Percentiles rank a stretch among this genome's conserved stretches.
phyloP scores from a whole-genome alignment of 202 grass and related monocot species.

The Elaeis oleifera region DNA sequence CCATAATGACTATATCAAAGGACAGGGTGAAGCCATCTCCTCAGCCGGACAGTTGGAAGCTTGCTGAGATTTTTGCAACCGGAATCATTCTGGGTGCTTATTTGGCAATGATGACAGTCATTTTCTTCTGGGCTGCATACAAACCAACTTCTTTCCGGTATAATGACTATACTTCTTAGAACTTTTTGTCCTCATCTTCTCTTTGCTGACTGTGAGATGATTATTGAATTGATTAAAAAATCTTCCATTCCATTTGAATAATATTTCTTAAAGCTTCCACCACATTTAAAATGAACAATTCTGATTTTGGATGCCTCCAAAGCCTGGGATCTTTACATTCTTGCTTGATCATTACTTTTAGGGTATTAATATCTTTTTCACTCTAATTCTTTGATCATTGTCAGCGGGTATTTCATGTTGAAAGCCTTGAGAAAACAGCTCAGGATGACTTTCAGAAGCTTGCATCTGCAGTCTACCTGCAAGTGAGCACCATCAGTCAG shows the following conservation, averaged over 20 bases:
- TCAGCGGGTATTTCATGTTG: conserved; percentile 68
- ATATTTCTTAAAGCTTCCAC: too few relatives aligned
- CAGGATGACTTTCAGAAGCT: conserved; percentile 85
- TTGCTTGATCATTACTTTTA: not conserved
- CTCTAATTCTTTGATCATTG: conserved; percentile 8
- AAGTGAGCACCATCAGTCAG: conserved; percentile 92
- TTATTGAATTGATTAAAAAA: too few relatives aligned
- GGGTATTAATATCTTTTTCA: not conserved
- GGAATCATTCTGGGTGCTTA: conserved; percentile 74
- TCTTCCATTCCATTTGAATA: too few relatives aligned
- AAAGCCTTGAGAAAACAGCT: conserved; percentile 79
- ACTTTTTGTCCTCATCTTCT: too few relatives aligned
- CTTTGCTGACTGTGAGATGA: too few relatives aligned
- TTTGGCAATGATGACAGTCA: conserved; percentile 87
- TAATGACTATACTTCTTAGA: not conserved
- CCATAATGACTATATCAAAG: conserved; percentile 95
- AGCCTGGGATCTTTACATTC: conserved; percentile 6
- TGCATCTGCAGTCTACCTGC: conserved; percentile 78
- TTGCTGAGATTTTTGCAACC: conserved; percentile 85
- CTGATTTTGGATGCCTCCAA: not conserved
- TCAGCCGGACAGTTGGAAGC: conserved; percentile 83
- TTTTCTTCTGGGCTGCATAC: conserved; percentile 94
- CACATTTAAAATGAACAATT: not conserved
- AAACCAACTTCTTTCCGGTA: conserved; percentile 93
- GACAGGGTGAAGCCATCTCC: conserved; percentile 91